Conservation (phyloP, 2,329 filamentous ascomycete genomes). For the Alternaria arborescens region DNA sequence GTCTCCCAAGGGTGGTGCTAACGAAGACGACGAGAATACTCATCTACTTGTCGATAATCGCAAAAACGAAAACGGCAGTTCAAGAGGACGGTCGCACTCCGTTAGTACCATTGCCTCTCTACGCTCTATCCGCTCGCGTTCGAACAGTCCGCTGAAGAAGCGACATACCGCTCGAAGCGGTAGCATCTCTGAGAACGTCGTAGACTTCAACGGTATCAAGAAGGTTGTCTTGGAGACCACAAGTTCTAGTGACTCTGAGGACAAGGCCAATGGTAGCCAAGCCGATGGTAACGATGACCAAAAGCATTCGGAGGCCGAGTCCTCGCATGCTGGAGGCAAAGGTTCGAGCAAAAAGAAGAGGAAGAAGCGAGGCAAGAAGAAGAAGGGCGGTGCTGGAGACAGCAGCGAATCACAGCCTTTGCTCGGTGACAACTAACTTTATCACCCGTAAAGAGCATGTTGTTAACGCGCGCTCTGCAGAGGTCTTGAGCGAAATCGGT, state of each 20-base stretch:
- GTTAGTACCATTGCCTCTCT: conserved; percentile 48
- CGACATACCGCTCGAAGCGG: conserved; percentile 71
- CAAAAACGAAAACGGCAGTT: conserved; percentile 9
- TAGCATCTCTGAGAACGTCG: conserved; percentile 80
- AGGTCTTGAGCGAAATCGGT: conserved; percentile 9
- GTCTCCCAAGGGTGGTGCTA: conserved; percentile 35
- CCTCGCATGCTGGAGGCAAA: conserved; percentile 33
- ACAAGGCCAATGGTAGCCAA: conserved; percentile 26
- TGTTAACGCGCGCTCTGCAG: conserved; percentile 11
- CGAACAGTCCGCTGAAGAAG: conserved; percentile 39
- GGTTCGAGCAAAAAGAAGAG: conserved; percentile 45
- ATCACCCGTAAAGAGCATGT: not conserved
- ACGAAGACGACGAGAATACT: conserved; percentile 24
- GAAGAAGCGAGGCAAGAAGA: conserved; percentile 52
- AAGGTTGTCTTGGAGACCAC: conserved; percentile 79
- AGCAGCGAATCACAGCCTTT: conserved; percentile 45
- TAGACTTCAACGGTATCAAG: conserved; percentile 75
- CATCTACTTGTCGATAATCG: conserved; percentile 31
- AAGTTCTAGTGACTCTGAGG: conserved; percentile 60
- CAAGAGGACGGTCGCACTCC: conserved; percentile 28
- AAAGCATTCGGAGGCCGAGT: conserved; percentile 32
- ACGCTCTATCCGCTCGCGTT: conserved; percentile 34
- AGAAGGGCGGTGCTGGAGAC: conserved; percentile 37
- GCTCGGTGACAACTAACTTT: conserved; percentile 27
- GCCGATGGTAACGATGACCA: conserved; percentile 35